Percentiles rank a stretch among this genome's conserved stretches.
Evolutionary conservation across 1,284 basidiomycete genomes (phyloP).

Genomic region (Ceratobasidium sp.): DNA sequence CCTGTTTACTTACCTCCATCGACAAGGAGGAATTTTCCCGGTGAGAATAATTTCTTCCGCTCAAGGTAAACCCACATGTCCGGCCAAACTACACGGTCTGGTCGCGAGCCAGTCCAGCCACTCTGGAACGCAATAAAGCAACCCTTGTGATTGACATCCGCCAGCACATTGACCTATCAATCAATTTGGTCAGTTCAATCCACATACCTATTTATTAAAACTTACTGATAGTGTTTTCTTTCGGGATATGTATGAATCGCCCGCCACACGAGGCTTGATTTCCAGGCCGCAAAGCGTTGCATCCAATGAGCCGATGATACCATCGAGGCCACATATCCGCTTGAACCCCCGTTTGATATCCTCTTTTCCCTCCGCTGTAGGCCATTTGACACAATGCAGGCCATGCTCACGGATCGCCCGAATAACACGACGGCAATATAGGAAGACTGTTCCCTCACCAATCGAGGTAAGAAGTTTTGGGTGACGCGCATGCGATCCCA

Average conservation of each 20-base stretch:
- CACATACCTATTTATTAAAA: too few species aligned
- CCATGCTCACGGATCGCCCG: constrained; percentile 12
- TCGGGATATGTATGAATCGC: constrained; percentile 3
- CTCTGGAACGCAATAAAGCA: constrained; percentile 9
- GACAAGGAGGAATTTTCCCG: constrained; percentile 13
- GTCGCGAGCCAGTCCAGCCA: constrained; percentile 2
- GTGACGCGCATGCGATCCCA: background rate
- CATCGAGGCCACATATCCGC: constrained; percentile 6
- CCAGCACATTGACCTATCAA: constrained; percentile 25
- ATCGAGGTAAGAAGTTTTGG: constrained; percentile 4
- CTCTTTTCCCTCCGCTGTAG: background rate
- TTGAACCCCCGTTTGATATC: constrained; percentile 1
- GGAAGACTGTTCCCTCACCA: constrained; percentile 13
- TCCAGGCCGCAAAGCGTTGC: background rate
- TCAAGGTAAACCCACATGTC: constrained; percentile 6
- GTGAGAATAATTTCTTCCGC: background rate
- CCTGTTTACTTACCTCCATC: constrained; percentile 22
- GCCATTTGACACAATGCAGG: constrained; percentile 13
- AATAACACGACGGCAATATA: constrained; percentile 20
- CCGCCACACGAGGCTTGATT: background rate
- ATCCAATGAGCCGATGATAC: constrained; percentile 3
- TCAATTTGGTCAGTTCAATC: too few species aligned
- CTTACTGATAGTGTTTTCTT: constrained; percentile 4
- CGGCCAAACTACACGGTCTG: constrained; percentile 5
- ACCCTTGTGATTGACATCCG: constrained; percentile 18